Evolutionary conservation across 2,329 filamentous ascomycete species (phyloP), one percentile per base, ranked within the genome.

Genomic region (Lecanicillium sp.): DNA sequence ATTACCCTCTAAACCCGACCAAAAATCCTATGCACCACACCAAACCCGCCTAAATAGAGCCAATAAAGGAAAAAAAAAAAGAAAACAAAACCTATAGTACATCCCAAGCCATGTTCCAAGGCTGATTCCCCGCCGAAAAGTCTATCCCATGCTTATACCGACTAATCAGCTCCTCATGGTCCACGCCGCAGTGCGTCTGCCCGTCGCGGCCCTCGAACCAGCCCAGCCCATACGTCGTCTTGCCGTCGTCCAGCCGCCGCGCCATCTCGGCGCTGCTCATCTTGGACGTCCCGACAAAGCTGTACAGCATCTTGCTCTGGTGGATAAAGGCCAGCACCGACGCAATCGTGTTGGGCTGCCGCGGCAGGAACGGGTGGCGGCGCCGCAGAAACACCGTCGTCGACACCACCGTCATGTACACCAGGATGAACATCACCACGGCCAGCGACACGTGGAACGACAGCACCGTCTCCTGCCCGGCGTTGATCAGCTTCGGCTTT

Each of bases 281-380:
- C 59, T 76, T 76, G 44, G 80, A 74, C 17, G 81, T 87, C 30
- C 75, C 78, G 12, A 86, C 79, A 57, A 89, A 89, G 51, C 78
- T 76, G 45, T 79, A 79, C 33, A 89, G 63, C 84, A 89, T 88
- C 60, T 84, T 84, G 57, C 75, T 82, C 61, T 87, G 83, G 58
- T 89, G 81, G 43, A 89, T 84, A 52, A 83, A 89, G 0, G 82
- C 83, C 39, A 90, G 67, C 38, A 88, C 76, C 31, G 76, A 80
- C 2, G 84, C 79, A 49, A 90, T 88, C 15, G 84, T 87, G 49
- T 81, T 86, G 4, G 84, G 84, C 63, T 88, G 82, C 4, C 85
- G 74, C 2, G 85, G 85, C 40, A 89, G 64, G 57, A 89, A 88
- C 3, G 84, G 75, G 40, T 79, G 75, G 1, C 79, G 70, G 12